phyloP scores from a whole-genome alignment of 2,329 filamentous ascomycete species.

The Scleromitrula shiraiana region DNA sequence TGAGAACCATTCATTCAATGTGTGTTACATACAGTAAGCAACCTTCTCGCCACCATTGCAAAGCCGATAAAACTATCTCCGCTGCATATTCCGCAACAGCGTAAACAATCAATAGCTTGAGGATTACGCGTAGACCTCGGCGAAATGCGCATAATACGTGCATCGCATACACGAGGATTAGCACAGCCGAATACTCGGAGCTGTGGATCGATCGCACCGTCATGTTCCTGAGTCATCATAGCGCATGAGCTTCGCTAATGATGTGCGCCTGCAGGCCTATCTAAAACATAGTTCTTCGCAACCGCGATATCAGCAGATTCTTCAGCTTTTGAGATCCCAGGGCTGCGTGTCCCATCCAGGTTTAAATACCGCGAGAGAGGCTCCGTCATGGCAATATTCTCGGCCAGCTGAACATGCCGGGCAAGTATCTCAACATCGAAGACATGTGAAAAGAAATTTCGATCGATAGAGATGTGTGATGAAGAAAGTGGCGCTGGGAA shows the following conservation, averaged over 20 bases:
- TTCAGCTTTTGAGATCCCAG: not conserved
- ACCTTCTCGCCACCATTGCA: not conserved
- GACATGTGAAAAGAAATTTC: slow-evolving; percentile 32
- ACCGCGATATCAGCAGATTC: not conserved
- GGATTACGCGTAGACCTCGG: not conserved
- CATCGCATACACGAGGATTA: slow-evolving; percentile 1
- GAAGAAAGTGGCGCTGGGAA: slow-evolving; percentile 6
- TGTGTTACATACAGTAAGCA: too few relatives aligned
- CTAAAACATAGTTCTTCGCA: slow-evolving; percentile 6
- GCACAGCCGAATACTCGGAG: not conserved
- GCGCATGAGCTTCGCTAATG: slow-evolving; percentile 14
- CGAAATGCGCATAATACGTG: slow-evolving; percentile 1
- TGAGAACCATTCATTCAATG: too few relatives aligned
- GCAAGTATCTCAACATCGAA: slow-evolving; percentile 30
- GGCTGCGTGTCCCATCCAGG: not conserved
- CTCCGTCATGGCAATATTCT: slow-evolving; percentile 27
- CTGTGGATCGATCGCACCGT: slow-evolving; percentile 2
- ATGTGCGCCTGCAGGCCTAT: not conserved
- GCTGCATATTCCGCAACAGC: slow-evolving; percentile 7
- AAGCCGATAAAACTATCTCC: slow-evolving; percentile 6
- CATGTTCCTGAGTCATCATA: slow-evolving; percentile 5
- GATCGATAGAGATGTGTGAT: slow-evolving; percentile 33
- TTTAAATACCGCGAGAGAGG: slow-evolving; percentile 30
- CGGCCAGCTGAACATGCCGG: slow-evolving; percentile 30
- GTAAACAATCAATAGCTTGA: slow-evolving; percentile 1